Percentiles rank a stretch among this genome's conserved stretches.
These are phyloP conservation scores for Digitaria exilis DNA, from an alignment of 202 grass and related monocot genomes.

Conservation along the genomic window DNA sequence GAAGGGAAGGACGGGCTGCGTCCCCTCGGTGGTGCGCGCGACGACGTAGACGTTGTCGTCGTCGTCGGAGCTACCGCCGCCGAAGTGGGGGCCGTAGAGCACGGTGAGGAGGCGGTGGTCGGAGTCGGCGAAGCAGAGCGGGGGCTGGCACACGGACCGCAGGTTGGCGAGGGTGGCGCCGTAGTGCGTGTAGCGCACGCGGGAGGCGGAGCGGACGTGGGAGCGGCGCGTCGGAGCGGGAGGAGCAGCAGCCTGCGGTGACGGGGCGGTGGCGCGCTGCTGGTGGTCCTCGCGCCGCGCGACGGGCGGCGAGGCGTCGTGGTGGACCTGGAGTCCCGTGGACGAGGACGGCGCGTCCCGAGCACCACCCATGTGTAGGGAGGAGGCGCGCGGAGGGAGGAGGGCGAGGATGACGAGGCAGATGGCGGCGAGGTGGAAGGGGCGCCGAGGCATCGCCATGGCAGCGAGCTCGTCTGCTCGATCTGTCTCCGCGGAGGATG, in stretches of 20 bases:
- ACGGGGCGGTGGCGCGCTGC: neutral
- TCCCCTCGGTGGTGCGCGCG: neutral
- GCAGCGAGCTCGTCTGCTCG: neutral
- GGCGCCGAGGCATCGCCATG: neutral
- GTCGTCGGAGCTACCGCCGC: neutral
- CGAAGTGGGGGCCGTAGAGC: neutral
- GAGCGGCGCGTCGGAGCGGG: neutral
- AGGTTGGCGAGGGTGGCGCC: neutral
- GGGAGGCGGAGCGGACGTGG: neutral
- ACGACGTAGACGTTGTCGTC: neutral
- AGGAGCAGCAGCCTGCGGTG: neutral
- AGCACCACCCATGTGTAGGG: neutral
- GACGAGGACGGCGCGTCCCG: neutral
- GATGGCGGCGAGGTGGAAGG: neutral
- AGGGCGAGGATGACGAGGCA: neutral
- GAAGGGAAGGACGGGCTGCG: neutral
- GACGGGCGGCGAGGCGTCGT: neutral
- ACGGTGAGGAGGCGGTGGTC: neutral
- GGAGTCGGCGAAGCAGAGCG: neutral
- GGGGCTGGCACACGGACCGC: neutral
- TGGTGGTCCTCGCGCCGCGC: neutral
- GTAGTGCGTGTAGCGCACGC: neutral
- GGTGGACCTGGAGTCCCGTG: neutral
- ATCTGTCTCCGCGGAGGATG: neutral
- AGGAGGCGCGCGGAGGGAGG: neutral